Conservation (phyloP, 2,329 filamentous ascomycete genomes). For the Aspergillus sp. region DNA sequence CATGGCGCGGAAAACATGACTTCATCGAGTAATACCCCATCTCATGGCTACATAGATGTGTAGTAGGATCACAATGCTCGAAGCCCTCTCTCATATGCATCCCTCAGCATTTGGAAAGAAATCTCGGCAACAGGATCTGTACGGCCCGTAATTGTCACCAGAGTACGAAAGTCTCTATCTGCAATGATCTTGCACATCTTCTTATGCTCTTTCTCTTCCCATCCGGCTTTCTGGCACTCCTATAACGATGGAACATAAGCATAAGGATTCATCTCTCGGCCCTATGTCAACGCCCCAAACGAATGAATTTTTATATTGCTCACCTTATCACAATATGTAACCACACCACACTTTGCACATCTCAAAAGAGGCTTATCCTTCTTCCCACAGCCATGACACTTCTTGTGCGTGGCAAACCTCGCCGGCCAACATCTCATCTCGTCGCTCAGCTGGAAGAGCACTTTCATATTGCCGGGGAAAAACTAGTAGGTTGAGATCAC, state of each 20-base stretch:
- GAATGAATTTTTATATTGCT: no score
- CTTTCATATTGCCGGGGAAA: neutral
- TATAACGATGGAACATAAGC: neutral
- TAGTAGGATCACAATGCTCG: no score
- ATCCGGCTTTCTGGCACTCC: neutral
- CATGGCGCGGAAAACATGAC: no score
- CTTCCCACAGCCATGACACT: neutral
- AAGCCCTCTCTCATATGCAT: no score
- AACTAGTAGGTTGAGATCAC: neutral
- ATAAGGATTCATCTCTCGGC: neutral
- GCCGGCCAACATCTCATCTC: neutral
- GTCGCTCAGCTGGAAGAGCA: neutral
- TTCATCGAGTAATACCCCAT: no score
- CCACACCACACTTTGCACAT: neutral
- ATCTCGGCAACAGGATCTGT: no score
- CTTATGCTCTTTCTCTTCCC: neutral
- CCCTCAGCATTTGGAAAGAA: no score
- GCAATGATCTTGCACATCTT: neutral
- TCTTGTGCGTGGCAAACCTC: neutral
- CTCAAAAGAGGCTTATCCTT: neutral
- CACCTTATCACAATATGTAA: neutral
- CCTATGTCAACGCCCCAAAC: no score
- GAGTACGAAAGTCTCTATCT: neutral
- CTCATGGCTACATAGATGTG: no score
- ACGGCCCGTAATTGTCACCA: neutral